Evolutionary conservation across 768 basidiomycete species (phyloP).

Genomic region (Tulasnella sp.): DNA sequence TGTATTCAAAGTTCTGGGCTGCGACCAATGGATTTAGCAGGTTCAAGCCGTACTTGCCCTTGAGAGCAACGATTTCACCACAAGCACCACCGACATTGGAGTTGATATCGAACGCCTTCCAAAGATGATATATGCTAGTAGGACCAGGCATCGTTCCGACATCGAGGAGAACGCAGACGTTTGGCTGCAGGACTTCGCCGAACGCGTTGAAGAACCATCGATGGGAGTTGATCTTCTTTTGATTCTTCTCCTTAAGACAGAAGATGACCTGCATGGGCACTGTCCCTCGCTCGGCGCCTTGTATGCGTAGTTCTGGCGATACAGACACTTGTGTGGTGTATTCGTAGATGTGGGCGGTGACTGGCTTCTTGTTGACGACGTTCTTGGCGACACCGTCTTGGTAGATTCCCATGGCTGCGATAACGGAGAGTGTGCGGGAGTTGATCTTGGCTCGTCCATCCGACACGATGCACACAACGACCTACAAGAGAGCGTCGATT

Average conservation of each 20-base stretch:
- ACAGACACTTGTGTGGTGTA: conserved; percentile 91
- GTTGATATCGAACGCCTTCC: conserved; percentile 92
- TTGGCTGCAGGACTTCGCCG: conserved; percentile 67
- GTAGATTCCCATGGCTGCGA: conserved; percentile 90
- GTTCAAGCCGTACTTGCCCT: conserved; percentile 70
- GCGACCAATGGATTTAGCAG: conserved; percentile 76
- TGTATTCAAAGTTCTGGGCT: conserved; percentile 91
- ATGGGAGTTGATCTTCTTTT: conserved; percentile 94
- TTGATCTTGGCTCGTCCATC: conserved; percentile 83
- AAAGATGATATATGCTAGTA: conserved; percentile 81
- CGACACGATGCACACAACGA: conserved; percentile 85
- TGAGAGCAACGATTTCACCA: conserved; percentile 90
- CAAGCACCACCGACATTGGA: conserved; percentile 87
- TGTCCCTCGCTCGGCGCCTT: conserved; percentile 64
- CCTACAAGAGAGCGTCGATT: conserved; percentile 26
- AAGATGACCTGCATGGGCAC: conserved; percentile 91
- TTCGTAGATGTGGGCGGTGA: conserved; percentile 85
- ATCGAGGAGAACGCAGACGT: conserved; percentile 86
- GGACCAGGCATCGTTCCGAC: conserved; percentile 81
- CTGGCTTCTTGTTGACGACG: conserved; percentile 69
- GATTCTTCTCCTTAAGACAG: conserved; percentile 85
- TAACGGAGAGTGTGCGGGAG: conserved; percentile 66
- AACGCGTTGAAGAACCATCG: conserved; percentile 91
- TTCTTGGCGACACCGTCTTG: conserved; percentile 91
- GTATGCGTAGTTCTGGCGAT: conserved; percentile 68